Evolutionary conservation across 768 basidiomycete genomes (phyloP).

Genomic region (Serendipita vermifera): DNA sequence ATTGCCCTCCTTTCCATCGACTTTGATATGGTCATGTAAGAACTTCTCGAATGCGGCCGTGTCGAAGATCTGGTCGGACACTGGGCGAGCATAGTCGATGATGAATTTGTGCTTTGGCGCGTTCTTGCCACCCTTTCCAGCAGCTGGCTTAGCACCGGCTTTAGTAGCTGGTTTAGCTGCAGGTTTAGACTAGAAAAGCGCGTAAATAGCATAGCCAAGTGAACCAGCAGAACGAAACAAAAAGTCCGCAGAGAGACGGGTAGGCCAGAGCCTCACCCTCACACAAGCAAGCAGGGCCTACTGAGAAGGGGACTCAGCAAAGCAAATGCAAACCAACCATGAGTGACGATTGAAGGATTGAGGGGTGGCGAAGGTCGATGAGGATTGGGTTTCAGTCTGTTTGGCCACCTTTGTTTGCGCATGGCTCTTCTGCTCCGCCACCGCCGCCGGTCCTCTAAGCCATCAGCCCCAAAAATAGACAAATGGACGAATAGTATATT

Average conservation of each 20-base stretch:
- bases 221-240: conserved; percentile 15
- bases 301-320: conserved; percentile 89
- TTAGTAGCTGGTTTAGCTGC: conserved; percentile 9
- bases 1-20: conserved; percentile 83
- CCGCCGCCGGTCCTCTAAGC: no score
- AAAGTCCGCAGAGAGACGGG: conserved; percentile 21
- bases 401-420: no score
- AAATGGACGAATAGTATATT: no score
- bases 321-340: conserved; percentile 29
- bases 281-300: conserved; percentile 41
- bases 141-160: conserved; percentile 38
- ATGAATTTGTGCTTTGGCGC: conserved; percentile 63
- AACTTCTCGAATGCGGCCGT: conserved; percentile 69
- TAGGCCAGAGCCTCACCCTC: conserved; percentile 28
- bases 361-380: no score
- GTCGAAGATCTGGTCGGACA: conserved; percentile 48
- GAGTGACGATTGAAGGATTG: no score
- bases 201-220: not conserved
- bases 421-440: no score
- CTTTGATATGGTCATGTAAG: conserved; percentile 87
- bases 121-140: conserved; percentile 35
- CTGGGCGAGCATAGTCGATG: conserved; percentile 78
- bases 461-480: no score
- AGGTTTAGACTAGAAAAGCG: conserved; percentile 9
- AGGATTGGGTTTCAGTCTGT: no score